A percentile compares a stretch with the other conserved stretches of the same genome.
Conservation (phyloP, 1,284 basidiomycete species). For the Heterobasidion irregulare region DNA sequence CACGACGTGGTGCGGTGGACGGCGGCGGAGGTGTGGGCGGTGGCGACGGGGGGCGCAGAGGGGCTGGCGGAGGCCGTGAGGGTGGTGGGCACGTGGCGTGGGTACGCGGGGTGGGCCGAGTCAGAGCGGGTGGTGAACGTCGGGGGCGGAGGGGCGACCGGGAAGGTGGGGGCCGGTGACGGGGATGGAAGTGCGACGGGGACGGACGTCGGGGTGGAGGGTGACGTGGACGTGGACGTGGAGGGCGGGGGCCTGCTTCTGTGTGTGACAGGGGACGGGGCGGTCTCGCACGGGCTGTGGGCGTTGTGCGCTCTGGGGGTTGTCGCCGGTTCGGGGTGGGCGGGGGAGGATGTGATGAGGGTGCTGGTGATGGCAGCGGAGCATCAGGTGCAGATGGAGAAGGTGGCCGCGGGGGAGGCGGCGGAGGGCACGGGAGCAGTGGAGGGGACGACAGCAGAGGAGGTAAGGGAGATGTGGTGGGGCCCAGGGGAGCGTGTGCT, state of each 20-base stretch:
- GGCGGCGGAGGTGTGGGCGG: slow-evolving; percentile 24
- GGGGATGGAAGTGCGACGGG: background rate
- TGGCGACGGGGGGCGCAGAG: background rate
- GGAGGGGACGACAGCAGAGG: background rate
- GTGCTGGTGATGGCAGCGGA: slow-evolving; percentile 4
- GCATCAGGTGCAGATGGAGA: slow-evolving; percentile 7
- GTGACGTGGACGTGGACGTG: background rate
- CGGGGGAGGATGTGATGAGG: background rate
- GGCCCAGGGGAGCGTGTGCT: background rate
- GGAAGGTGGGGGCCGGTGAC: background rate
- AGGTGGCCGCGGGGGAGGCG: background rate
- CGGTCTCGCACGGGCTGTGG: slow-evolving; percentile 10
- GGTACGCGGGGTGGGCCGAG: slow-evolving; percentile 7
- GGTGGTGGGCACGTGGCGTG: slow-evolving; percentile 1
- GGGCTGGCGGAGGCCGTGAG: background rate
- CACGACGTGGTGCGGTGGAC: slow-evolving; percentile 47
- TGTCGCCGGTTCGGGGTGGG: slow-evolving; percentile 2
- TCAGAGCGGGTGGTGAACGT: slow-evolving; percentile 10
- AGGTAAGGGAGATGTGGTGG: background rate
- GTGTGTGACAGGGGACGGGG: slow-evolving; percentile 11
- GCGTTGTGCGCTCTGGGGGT: slow-evolving; percentile 7
- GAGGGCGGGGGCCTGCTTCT: slow-evolving; percentile 2
- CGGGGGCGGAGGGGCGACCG: background rate
- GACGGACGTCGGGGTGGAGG: no score
- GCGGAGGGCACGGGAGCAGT: background rate